These are phyloP conservation scores for Apiospora aurea DNA, from an alignment of 2,329 filamentous ascomycete species.

Conservation along the genomic window DNA sequence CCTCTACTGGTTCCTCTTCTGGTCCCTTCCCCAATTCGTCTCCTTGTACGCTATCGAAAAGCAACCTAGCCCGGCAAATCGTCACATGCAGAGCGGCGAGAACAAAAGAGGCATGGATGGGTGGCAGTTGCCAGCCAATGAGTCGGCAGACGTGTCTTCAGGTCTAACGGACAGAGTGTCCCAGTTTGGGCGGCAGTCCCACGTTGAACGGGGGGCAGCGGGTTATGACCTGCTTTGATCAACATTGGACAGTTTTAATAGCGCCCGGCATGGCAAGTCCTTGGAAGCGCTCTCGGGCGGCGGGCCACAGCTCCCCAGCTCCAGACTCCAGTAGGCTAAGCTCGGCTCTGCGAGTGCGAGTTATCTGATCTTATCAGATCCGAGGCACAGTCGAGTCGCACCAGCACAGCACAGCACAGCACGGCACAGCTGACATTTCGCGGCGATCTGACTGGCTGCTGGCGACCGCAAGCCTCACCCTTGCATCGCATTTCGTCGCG, in stretches of 20 bases:
- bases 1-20: neutral
- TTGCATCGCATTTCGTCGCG: neutral
- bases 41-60: neutral
- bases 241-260: neutral
- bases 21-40: neutral
- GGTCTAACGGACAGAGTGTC: neutral
- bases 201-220: conserved; percentile 3
- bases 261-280: neutral
- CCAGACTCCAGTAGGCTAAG: neutral
- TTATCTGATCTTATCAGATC: conserved; percentile 27
- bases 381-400: conserved; percentile 3
- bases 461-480: neutral
- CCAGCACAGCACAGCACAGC: conserved; percentile 14
- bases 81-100: neutral
- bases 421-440: conserved; percentile 25
- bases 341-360: conserved; percentile 26
- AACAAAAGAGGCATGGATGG: neutral
- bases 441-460: conserved; percentile 18
- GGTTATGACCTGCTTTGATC: neutral
- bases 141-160: neutral
- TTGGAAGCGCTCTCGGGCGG: neutral
- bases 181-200: conserved; percentile 1
- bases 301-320: neutral
- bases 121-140: neutral
- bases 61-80: neutral